Base-by-base conservation (phyloP, 345 rosid species). In the Eutrema yunnanense region DNA sequence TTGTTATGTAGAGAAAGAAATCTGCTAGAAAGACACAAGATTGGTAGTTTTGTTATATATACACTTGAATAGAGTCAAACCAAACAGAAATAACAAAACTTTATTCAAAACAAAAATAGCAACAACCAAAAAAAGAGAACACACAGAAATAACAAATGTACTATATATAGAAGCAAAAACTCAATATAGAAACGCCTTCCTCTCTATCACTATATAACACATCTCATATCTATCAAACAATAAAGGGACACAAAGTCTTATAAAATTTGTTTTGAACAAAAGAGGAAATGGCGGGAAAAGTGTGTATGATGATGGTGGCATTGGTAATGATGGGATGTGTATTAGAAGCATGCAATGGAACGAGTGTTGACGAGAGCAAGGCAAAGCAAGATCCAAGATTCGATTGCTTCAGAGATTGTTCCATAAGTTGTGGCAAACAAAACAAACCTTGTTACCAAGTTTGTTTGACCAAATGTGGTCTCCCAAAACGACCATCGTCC, bases 391-490 rank as follows among this genome's bases (percentile, higher is more conserved):
- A 26, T 7, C 0, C 43, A 43, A 60, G 0, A 68, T 0, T 75
- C 27, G 58, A 34, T 40, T 75, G 79, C 36, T 75, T 75, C 63
- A 75, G 4, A 62, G 8, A 11, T 4, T 75, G 79, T 46, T 75
- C 79, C 10, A 75, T 61, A 14, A 11, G 4, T 4, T 75, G 79
- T 68, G 79, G 79, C 51, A 46, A 29, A 51, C 55, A 74, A 2
- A 75, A 69, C 64, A 34, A 75, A 53, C 30, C 64, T 6, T 75
- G 79, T 69, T 68, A 75, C 51, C 6, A 75, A 0, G 29, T 7
- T 8, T 75, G 79, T 53, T 69, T 75, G 59, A 69, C 58, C 0
- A 62, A 53, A 29, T 75, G 79, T 62, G 63, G 50, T 75, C 65
- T 75, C 37, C 74, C 79, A 44, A 57, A 69, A 38, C 2, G 11